phyloP scores from a whole-genome alignment of 2,329 filamentous ascomycete species.

The Phialophora tarda region DNA sequence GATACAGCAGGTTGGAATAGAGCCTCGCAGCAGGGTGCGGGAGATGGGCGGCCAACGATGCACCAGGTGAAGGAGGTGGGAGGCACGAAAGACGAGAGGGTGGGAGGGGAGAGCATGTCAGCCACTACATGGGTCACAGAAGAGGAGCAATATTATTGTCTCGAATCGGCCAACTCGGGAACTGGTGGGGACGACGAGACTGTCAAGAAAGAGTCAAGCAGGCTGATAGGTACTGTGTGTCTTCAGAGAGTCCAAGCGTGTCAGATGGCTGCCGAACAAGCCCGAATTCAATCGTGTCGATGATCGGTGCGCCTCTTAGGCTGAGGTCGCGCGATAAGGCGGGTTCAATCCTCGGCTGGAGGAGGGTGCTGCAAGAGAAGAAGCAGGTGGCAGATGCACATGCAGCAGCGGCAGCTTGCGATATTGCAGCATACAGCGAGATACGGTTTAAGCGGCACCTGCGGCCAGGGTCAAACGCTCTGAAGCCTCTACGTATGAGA shows the following conservation, averaged over 20 bases:
- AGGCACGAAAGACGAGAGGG: conserved; percentile 7
- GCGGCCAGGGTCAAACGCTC: conserved; percentile 13
- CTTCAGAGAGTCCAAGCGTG: background rate
- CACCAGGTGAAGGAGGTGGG: conserved; percentile 16
- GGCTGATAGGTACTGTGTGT: conserved; percentile 11
- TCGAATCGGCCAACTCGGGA: conserved; percentile 29
- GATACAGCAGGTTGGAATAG: conserved; percentile 1
- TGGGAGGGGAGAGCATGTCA: conserved; percentile 8
- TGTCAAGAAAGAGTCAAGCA: conserved; percentile 4
- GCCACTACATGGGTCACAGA: background rate
- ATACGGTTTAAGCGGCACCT: conserved; percentile 28
- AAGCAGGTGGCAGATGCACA: conserved; percentile 15
- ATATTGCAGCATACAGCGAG: conserved; percentile 24
- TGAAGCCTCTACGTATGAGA: background rate
- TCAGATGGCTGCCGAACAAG: conserved; percentile 8
- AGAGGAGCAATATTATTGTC: conserved; percentile 1
- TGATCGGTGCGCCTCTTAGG: background rate
- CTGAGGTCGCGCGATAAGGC: background rate
- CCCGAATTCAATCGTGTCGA: background rate
- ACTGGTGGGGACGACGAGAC: conserved; percentile 7
- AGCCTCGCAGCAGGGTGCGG: conserved; percentile 21
- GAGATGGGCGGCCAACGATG: conserved; percentile 17
- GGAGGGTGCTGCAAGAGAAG: background rate
- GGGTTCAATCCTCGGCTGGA: background rate
- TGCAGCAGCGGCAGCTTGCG: conserved; percentile 26